phyloP scores from a whole-genome alignment of 176 grass and related monocot species.

The Oryza longistaminata region DNA sequence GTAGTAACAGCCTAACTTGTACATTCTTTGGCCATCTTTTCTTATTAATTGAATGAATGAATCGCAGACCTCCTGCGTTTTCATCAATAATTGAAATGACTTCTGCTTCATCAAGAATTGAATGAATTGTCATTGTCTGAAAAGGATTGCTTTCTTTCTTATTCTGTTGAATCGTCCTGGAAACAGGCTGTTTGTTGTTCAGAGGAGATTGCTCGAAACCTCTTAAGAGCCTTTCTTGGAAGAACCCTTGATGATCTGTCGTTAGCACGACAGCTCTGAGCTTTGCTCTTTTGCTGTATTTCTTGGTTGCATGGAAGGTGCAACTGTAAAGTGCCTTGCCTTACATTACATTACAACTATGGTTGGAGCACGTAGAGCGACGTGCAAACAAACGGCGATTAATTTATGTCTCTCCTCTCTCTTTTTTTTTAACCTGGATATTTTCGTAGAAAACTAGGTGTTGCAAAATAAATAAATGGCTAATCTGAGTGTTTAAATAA shows the following conservation, averaged over 20 bases:
- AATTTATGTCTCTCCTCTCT: not conserved
- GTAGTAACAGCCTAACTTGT: conserved; percentile 49
- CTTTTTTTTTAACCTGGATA: not conserved
- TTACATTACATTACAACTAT: not conserved
- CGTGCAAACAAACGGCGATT: not conserved
- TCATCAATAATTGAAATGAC: not conserved
- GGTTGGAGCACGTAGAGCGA: conserved; percentile 13
- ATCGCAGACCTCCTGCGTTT: conserved; percentile 38
- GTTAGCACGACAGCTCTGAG: not conserved
- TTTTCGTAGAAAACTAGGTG: not conserved
- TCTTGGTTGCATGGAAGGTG: not conserved
- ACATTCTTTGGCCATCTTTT: conserved; percentile 22
- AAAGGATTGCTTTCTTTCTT: not conserved
- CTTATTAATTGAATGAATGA: conserved; percentile 24
- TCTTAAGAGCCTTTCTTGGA: not conserved
- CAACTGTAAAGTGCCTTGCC: not conserved
- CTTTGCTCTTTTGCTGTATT: not conserved
- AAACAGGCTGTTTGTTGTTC: not conserved
- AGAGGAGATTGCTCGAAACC: not conserved
- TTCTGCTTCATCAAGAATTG: not conserved
- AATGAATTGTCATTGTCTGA: not conserved
- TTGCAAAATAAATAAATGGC: not conserved
- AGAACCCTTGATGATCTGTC: not conserved
- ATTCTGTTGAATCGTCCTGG: not conserved
- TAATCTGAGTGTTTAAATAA: too few species aligned